Evolutionary conservation across 768 basidiomycete genomes (phyloP).

Genomic region (Mycena polygramma): DNA sequence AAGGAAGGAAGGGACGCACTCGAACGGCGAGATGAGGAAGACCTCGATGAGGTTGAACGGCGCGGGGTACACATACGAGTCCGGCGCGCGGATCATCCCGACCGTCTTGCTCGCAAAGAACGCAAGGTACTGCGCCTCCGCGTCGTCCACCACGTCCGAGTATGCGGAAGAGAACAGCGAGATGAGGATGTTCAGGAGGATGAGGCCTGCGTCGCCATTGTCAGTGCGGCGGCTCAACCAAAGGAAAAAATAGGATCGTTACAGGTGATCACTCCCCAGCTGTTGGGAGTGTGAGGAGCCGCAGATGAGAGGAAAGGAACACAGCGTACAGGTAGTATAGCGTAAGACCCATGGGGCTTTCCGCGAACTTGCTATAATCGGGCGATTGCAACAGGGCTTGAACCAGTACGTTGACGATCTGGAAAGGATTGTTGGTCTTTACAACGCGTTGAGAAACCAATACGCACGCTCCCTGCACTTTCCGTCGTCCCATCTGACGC

Average conservation of each 20-base stretch:
- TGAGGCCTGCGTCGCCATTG: slow-evolving; percentile 53
- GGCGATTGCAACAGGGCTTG: slow-evolving; percentile 89
- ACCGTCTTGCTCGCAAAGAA: slow-evolving; percentile 93
- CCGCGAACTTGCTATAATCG: slow-evolving; percentile 68
- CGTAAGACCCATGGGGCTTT: slow-evolving; percentile 68
- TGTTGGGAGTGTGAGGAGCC: slow-evolving; percentile 2
- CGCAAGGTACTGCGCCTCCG: slow-evolving; percentile 90
- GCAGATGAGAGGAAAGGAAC: background rate
- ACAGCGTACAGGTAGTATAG: slow-evolving; percentile 83
- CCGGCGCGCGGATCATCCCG: slow-evolving; percentile 87
- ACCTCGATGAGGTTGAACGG: slow-evolving; percentile 93
- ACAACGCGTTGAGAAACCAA: background rate
- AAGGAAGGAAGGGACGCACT: slow-evolving; percentile 66
- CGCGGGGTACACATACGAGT: slow-evolving; percentile 89
- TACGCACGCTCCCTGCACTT: slow-evolving; percentile 59
- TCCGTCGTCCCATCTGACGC: slow-evolving; percentile 87
- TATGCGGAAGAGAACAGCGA: slow-evolving; percentile 97
- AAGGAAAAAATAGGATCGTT: too few relatives aligned
- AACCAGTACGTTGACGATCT: slow-evolving; percentile 80
- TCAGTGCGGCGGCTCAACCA: too few relatives aligned
- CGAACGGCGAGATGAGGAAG: slow-evolving; percentile 85
- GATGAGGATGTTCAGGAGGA: slow-evolving; percentile 93
- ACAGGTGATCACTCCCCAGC: slow-evolving; percentile 37
- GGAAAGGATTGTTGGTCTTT: slow-evolving; percentile 7
- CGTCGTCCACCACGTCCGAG: slow-evolving; percentile 86